A percentile compares a stretch with the other conserved stretches of the same genome.
These are phyloP conservation scores for Parathielavia appendiculata DNA, from an alignment of 495 filamentous ascomycete species.

Conservation along the genomic window DNA sequence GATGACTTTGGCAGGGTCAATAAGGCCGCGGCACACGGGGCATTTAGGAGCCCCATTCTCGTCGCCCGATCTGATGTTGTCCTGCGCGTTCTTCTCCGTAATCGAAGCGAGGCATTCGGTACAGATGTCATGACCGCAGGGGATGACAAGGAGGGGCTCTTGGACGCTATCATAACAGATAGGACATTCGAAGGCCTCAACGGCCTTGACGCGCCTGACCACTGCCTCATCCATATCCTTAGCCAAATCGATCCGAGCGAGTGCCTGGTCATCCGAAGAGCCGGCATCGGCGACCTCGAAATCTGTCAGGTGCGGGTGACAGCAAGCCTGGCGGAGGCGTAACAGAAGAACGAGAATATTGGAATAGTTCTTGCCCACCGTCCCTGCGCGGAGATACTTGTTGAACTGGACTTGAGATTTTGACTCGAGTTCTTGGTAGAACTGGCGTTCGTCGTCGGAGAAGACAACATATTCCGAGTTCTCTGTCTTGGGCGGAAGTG, in stretches of 20 bases:
- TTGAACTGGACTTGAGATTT: constrained; percentile 68
- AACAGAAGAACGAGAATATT: constrained; percentile 81
- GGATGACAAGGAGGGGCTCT: constrained; percentile 74
- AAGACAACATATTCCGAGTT: constrained; percentile 66
- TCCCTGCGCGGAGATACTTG: constrained; percentile 66
- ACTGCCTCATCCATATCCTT: constrained; percentile 55
- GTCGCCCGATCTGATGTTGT: constrained; percentile 52
- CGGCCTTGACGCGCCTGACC: constrained; percentile 61
- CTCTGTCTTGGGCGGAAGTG: constrained; percentile 64
- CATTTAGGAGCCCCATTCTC: constrained; percentile 60
- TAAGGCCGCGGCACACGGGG: constrained; percentile 64
- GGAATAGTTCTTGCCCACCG: constrained; percentile 73
- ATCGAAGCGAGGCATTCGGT: constrained; percentile 72
- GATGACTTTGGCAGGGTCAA: constrained; percentile 65
- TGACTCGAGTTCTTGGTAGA: constrained; percentile 68
- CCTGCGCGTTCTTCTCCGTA: constrained; percentile 48
- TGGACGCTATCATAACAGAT: constrained; percentile 73
- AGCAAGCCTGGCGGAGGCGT: constrained; percentile 86
- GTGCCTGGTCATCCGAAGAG: constrained; percentile 50
- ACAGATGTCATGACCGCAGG: constrained; percentile 82
- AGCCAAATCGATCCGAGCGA: constrained; percentile 60
- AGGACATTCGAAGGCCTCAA: constrained; percentile 61
- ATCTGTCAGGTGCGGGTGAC: constrained; percentile 86
- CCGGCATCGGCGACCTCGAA: constrained; percentile 52
- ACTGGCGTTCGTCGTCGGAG: constrained; percentile 60